Conservation (phyloP, 768 basidiomycete species). For the Lepiota subincarnata region DNA sequence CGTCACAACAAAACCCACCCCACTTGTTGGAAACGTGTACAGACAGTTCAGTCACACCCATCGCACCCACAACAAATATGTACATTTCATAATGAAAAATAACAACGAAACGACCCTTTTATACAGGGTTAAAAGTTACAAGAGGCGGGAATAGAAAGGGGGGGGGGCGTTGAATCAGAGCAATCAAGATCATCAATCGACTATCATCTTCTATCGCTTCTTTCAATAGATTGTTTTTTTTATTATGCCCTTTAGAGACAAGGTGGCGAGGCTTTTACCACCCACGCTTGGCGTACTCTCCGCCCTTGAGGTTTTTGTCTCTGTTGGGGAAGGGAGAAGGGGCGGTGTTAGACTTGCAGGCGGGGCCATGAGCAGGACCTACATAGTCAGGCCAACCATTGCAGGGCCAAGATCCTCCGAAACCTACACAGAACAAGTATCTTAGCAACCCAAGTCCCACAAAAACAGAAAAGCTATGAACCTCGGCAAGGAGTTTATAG, state of each 20-base stretch:
- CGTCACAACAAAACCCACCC: neutral
- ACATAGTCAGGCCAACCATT: conserved; percentile 96
- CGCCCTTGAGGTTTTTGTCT: conserved; percentile 65
- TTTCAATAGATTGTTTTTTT: neutral
- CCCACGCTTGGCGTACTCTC: conserved; percentile 64
- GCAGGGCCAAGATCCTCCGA: conserved; percentile 82
- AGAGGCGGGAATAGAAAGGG: no score
- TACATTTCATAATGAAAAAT: neutral
- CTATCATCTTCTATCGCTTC: no score
- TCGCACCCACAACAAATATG: neutral
- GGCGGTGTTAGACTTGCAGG: neutral
- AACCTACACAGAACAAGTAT: conserved; percentile 36
- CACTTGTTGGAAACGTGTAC: no score
- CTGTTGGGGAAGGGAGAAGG: conserved; percentile 33
- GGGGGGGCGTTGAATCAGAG: no score
- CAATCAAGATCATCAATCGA: no score
- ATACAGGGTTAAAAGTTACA: neutral
- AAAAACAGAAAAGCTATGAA: conserved; percentile 24
- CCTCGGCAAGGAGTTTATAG: conserved; percentile 86
- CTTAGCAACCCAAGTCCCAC: conserved; percentile 6
- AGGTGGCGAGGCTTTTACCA: conserved; percentile 36
- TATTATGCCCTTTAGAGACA: neutral
- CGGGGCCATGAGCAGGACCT: conserved; percentile 23
- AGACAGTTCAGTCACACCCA: no score
- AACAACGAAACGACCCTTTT: neutral